Evolutionary conservation across 1,284 basidiomycete species (phyloP), one percentile per base, ranked within the genome.

Genomic region (Rugosomyces carneus): DNA sequence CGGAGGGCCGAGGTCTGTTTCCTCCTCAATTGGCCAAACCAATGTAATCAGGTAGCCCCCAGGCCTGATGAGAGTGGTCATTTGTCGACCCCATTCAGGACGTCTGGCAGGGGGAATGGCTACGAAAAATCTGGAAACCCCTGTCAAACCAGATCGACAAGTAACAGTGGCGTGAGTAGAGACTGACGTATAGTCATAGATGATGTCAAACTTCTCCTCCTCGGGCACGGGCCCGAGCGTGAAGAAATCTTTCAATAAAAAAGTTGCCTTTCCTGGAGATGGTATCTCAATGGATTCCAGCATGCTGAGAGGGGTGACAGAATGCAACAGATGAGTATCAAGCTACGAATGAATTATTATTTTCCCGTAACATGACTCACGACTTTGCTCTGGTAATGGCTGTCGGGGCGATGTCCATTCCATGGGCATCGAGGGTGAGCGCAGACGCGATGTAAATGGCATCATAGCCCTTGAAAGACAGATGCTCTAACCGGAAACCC

Each of bases 141-240:
- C 21, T 23, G 21, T 23, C 21, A 23, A 23, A 23, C 21, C 21
- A 23, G 21, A 23, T 7, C 21, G 21, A 23, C n/a, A 10, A 20
- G 40, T 40, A 34, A 15, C 31, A 16, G 31, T 23, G 21, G 21
- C 21, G 21, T 7, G 21, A 23, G 7, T 23, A 23, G 29, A 21
- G 11, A 69, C 78, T 47, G 51, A 83, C 81, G 82, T 84, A 57
- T 83, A 82, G 57, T 86, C 84, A 53, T 80, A 81, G 8, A 83
- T 66, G 8, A 86, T 53, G 51, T 81, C 77, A 52, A 76, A 82
- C 10, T 57, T 58, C 29, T 71, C 61, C 13, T 67, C 61, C 5
- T 70, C 67, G 0, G 68, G 55, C 9, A 67, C 24, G 1, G 27
- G 55, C 23, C 52, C 50, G 42, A 70, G 59, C 2, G 60, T 58